phyloP scores from a whole-genome alignment of 805 yeast species.

The Yamadazyma kitorensis region DNA sequence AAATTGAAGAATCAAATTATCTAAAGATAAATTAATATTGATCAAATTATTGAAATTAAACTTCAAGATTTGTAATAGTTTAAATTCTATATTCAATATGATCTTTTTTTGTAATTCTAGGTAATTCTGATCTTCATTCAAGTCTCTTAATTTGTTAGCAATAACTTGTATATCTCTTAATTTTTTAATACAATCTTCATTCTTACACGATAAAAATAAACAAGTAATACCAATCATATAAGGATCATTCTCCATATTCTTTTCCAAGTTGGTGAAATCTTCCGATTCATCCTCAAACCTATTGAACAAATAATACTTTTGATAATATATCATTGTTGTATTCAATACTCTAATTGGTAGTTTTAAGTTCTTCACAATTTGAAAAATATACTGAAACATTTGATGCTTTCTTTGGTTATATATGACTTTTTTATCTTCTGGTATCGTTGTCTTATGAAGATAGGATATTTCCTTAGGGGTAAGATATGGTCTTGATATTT shows the following conservation, averaged over 20 bases:
- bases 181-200: conserved; percentile 82
- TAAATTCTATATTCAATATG: conserved; percentile 62
- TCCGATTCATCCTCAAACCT: conserved; percentile 40
- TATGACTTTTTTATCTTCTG: conserved; percentile 41
- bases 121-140: conserved; percentile 22
- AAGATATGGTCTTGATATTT: conserved; percentile 60
- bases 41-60: conserved; percentile 76
- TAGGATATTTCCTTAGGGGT: conserved; percentile 51
- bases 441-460: conserved; percentile 51
- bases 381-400: conserved; percentile 53
- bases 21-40: conserved; percentile 41
- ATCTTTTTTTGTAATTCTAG: conserved; percentile 56
- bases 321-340: conserved; percentile 70
- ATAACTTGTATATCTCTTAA: conserved; percentile 57
- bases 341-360: conserved; percentile 71
- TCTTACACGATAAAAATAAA: conserved; percentile 68
- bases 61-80: conserved; percentile 69
- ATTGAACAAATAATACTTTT: conserved; percentile 66
- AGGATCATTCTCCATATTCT: conserved; percentile 40
- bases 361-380: conserved; percentile 50
- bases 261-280: conserved; percentile 28
- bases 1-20: conserved; percentile 61
- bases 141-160: conserved; percentile 41
- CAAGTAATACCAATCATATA: conserved; percentile 68
- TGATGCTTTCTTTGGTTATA: conserved; percentile 53